Conservation (phyloP, 2,329 filamentous ascomycete genomes). For the Talaromyces rugulosus region DNA sequence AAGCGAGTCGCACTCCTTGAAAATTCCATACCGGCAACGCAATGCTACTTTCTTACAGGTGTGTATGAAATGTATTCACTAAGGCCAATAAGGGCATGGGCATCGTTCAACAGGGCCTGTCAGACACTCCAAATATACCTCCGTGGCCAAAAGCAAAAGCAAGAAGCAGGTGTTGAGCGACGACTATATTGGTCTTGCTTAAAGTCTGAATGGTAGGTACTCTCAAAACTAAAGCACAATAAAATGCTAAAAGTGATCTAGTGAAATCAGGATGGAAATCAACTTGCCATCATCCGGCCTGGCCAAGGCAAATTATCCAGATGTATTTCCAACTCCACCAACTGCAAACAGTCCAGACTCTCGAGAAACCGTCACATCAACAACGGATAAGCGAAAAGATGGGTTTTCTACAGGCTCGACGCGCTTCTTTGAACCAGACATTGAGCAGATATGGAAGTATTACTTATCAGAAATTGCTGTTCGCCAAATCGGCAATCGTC, state of each 20-base stretch:
- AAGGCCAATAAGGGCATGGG: neutral
- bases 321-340: constrained; percentile 1
- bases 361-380: neutral
- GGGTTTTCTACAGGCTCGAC: neutral
- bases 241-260: neutral
- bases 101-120: constrained; percentile 3
- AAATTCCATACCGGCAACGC: neutral
- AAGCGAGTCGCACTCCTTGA: neutral
- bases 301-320: neutral
- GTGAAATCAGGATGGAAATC: constrained; percentile 4
- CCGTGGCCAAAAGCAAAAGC: neutral
- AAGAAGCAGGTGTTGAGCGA: neutral
- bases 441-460: constrained; percentile 1
- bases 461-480: constrained; percentile 3
- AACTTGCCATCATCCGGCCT: neutral
- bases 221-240: neutral
- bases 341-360: neutral
- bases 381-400: neutral
- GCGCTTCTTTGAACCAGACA: neutral
- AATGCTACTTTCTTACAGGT: constrained; percentile 4
- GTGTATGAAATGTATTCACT: constrained; percentile 7
- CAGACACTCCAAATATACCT: neutral
- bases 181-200: constrained; percentile 6
- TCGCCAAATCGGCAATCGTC: neutral
- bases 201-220: neutral